Evolutionary conservation across 495 filamentous ascomycete genomes (phyloP), one percentile per base, ranked within the genome.

Genomic region (Aspergillus hancockii): DNA sequence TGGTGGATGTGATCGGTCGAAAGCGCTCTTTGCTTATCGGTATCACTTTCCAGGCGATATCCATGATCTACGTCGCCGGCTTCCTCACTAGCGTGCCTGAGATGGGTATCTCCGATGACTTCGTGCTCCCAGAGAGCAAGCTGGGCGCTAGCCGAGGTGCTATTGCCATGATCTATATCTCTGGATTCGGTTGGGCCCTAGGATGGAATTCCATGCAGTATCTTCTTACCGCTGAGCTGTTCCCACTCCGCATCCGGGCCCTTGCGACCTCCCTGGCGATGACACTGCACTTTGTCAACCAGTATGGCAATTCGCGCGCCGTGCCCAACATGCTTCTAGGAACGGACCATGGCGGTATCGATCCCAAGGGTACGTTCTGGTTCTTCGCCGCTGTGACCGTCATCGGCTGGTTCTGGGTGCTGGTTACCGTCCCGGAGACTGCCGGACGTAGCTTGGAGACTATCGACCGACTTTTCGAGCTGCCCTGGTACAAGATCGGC

Each of bases 181-280:
- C 81, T 0, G 86, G 85, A 3, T 69, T 82, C 16, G 86, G 88
- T 2, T 91, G 88, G 88, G 87, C 88, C 0, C 73, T 90, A 0
- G 88, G 88, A 50, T 91, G 88, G 86, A 90, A 90, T 65, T 81
- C 77, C 5, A 88, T 90, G 77, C 89, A 89, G 63, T 92, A 90
- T 58, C 79, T 92, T 1, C 78, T 91, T 49, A 90, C 87, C 22
- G 85, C 87, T 0, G 89, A 92, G 66, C 79, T 92, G 32, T 92
- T 89, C 71, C 88, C 89, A 2, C 73, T 90, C 31, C 72, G 77
- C 6, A 80, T 80, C 56, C 77, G 77, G 22, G 77, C 77, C 8
- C 63, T 80, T 22, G 69, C 69, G 8, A 78, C 75, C 0, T 76
- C 73, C 18, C 54, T 73, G 25, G 68, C 75, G 8, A 80, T 80